Evolutionary conservation across 305 asterid species (phyloP).

Genomic region (Rubia tinctorum): DNA sequence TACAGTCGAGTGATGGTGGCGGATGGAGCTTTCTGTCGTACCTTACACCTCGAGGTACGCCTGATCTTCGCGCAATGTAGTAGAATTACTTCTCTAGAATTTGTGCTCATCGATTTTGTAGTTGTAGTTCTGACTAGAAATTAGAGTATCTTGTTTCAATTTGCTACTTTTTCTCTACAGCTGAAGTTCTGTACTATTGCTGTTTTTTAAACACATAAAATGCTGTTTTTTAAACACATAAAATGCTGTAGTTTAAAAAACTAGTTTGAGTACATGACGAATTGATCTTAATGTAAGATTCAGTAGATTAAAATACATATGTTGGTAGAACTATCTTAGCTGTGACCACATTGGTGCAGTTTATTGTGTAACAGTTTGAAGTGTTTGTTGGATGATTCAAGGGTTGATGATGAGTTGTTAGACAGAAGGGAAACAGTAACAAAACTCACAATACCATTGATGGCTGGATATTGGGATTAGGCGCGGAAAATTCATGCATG

Average conservation of each 20-base stretch:
- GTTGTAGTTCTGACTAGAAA: neutral
- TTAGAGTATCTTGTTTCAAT: neutral
- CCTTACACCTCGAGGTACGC: conserved; percentile 70
- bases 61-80: conserved; percentile 1
- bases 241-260: neutral
- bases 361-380: neutral
- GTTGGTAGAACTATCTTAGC: neutral
- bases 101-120: neutral
- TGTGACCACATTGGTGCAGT: neutral
- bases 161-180: neutral
- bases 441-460: neutral
- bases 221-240: neutral
- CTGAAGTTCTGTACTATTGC: neutral
- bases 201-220: neutral
- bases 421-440: neutral
- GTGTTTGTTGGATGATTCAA: neutral
- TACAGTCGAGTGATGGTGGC: conserved; percentile 54
- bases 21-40: conserved; percentile 55
- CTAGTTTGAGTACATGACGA: neutral
- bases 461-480: neutral
- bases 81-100: neutral
- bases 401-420: neutral
- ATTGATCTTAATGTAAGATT: neutral
- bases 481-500: neutral
- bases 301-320: too few relatives aligned